Conservation (phyloP, 345 rosid species). For the Gossypium herbaceum region DNA sequence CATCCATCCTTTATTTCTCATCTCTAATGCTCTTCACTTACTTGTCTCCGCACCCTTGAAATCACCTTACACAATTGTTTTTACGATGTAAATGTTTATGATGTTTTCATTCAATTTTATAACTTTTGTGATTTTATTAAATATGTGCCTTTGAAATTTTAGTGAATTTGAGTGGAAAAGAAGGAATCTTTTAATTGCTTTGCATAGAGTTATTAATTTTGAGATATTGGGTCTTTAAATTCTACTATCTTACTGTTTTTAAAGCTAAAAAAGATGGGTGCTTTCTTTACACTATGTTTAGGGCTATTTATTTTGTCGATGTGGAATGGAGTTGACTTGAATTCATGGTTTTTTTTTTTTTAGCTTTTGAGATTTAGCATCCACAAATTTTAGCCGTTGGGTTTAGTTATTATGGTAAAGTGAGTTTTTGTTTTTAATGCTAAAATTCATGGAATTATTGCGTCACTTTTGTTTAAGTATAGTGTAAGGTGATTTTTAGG, state of each 20-base stretch:
- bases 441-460: background rate
- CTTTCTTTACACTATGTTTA: background rate
- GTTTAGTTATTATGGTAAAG: too few relatives aligned
- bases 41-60: too few relatives aligned
- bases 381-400: background rate
- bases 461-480: too few relatives aligned
- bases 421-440: background rate
- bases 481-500: too few relatives aligned
- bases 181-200: background rate
- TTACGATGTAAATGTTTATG: too few relatives aligned
- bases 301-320: background rate
- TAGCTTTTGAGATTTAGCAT: background rate
- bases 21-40: too few relatives aligned
- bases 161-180: background rate
- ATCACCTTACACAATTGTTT: too few relatives aligned
- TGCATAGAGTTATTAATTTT: background rate
- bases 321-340: background rate
- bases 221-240: background rate
- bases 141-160: background rate
- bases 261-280: background rate
- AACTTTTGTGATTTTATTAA: slow-evolving; percentile 1
- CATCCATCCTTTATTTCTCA: too few relatives aligned
- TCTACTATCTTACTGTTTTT: too few relatives aligned
- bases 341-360: background rate
- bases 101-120: background rate